Conservation (phyloP, 305 asterid genomes). For the Caryopteris hybrid region DNA sequence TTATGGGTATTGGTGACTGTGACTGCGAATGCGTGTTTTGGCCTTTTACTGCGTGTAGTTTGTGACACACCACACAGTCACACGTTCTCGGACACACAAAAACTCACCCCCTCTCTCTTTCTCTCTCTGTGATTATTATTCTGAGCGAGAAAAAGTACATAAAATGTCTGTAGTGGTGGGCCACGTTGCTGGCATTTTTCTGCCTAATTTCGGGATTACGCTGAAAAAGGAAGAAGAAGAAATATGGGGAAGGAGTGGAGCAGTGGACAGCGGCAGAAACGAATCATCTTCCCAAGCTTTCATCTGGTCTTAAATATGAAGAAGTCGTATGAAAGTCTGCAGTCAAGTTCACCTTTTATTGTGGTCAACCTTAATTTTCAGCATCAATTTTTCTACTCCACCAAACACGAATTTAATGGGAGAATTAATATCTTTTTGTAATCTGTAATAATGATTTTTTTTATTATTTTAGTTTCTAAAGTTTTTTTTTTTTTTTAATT, state of each 20-base stretch:
- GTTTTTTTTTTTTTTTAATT: too few species aligned
- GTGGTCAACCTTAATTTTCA: too few species aligned
- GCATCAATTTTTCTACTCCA: too few species aligned
- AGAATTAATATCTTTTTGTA: too few species aligned
- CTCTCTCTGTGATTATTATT: conserved; percentile 4
- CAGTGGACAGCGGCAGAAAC: not conserved
- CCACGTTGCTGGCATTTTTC: not conserved
- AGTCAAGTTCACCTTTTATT: too few species aligned
- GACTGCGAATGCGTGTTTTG: conserved; percentile 20
- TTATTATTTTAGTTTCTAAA: too few species aligned
- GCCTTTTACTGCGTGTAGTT: conserved; percentile 16
- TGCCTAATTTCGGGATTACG: not conserved
- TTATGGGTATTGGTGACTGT: conserved; percentile 3
- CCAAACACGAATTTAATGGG: too few species aligned
- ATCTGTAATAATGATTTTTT: too few species aligned
- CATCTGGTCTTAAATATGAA: too few species aligned
- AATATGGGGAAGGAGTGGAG: not conserved
- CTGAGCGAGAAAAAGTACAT: not conserved
- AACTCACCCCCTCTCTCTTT: not conserved
- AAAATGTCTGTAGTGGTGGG: conserved; percentile 2
- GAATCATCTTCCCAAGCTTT: not conserved
- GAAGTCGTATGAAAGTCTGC: too few species aligned
- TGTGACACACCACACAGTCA: conserved; percentile 1
- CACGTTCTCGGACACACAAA: not conserved
- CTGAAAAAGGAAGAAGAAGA: not conserved